A percentile compares a stretch with the other conserved stretches of the same genome.
phyloP scores from a whole-genome alignment of 768 basidiomycete genomes.

The Tricholoma hemisulphureum region DNA sequence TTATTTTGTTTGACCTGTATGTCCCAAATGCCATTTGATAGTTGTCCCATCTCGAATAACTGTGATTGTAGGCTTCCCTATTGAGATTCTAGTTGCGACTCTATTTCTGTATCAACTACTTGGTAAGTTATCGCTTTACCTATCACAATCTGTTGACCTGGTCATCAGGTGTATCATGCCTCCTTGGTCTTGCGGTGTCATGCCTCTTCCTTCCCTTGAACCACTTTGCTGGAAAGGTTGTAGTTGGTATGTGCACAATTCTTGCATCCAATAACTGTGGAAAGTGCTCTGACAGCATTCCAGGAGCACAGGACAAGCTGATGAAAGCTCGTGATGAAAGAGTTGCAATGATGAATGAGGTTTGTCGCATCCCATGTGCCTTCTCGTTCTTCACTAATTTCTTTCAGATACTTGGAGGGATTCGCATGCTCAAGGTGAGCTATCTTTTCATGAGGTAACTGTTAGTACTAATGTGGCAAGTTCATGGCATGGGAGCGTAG shows the following conservation, averaged over 20 bases:
- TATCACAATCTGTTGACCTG: background rate
- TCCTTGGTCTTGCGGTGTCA: constrained; percentile 75
- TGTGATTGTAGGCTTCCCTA: constrained; percentile 59
- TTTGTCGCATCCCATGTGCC: constrained; percentile 12
- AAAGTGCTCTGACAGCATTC: background rate
- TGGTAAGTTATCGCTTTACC: constrained; percentile 39
- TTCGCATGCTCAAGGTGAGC: constrained; percentile 79
- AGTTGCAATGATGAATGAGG: constrained; percentile 86
- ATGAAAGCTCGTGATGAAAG: constrained; percentile 94
- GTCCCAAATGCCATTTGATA: background rate
- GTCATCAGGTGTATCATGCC: constrained; percentile 57
- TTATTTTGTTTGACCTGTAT: constrained; percentile 70
- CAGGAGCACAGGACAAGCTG: constrained; percentile 71
- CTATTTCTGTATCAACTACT: constrained; percentile 76
- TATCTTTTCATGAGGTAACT: background rate
- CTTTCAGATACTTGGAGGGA: constrained; percentile 74
- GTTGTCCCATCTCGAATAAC: background rate
- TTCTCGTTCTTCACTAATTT: background rate
- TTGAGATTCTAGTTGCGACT: constrained; percentile 74
- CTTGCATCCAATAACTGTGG: background rate
- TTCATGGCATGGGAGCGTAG: constrained; percentile 97
- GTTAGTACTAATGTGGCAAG: constrained; percentile 31
- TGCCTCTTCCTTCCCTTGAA: constrained; percentile 75
- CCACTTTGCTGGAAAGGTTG: constrained; percentile 78
- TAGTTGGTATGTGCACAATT: constrained; percentile 39